Base-by-base conservation (phyloP, 495 filamentous ascomycete species). In the Aspergillus asperescens region DNA sequence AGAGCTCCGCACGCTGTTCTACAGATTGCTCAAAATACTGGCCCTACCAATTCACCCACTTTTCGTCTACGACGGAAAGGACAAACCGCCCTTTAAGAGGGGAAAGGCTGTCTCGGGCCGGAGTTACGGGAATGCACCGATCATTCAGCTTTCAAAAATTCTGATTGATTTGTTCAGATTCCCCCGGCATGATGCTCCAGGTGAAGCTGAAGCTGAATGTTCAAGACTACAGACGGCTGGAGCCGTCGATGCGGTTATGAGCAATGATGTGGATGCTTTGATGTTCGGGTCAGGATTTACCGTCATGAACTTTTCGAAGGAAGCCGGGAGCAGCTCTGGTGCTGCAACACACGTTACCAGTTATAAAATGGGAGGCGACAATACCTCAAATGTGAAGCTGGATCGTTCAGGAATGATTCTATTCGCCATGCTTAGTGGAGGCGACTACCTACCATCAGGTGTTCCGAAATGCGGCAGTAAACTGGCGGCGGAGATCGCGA, bases 191-290 rank as follows among this genome's bases (percentile, higher is more conserved):
- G 82, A 85, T 58, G 94, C 94, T 1, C 94, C 93, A 0, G 94
- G 93, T 12, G 94, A 99, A 61, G 94, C 94, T 1, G 94, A 99
- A 62, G 94, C 94, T 0, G 94, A 99, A 70, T 97, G 94, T 54
- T 93, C 94, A 0, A 67, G 90, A 1, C 66, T 99, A 16, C 91
- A 99, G 64, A 77, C 79, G 50, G 79, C 83, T 24, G 90, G 90
- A 0, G 75, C 96, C 37, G 94, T 97, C 3, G 94, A 99, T 68
- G 93, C 88, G 0, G 94, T 97, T 10, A 78, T 99, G 60, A 96
- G 89, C 62, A 91, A 99, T 65, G 94, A 99, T 74, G 90, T 96
- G 31, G 94, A 99, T 66, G 90, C 94, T 2, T 77, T 99, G 59
- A 97, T 99, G 94, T 99, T 97, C 65, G 94, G 94, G 2, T 90